These are phyloP conservation scores for Kwoniella dejecticola DNA, from an alignment of 768 basidiomycete genomes.

Conservation along the genomic window DNA sequence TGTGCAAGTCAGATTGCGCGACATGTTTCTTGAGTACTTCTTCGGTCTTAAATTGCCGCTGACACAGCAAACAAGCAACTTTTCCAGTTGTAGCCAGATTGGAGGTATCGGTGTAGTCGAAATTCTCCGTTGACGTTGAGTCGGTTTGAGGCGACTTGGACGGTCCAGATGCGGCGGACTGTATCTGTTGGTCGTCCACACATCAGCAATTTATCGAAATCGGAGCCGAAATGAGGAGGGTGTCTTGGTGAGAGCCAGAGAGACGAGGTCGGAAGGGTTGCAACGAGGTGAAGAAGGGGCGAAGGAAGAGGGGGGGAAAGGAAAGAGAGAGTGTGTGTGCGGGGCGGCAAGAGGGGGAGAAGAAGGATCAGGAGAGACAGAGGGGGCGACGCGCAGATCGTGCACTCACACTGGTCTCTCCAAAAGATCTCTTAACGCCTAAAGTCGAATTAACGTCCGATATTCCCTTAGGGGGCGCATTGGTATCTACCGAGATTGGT, in stretches of 20 bases:
- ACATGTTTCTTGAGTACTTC: constrained; percentile 88
- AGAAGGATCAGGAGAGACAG: too few species aligned
- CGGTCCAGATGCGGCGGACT: not conserved
- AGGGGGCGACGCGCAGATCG: too few species aligned
- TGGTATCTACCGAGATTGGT: not conserved
- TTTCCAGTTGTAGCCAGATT: constrained; percentile 57
- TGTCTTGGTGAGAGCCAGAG: too few species aligned
- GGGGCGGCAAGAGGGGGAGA: too few species aligned
- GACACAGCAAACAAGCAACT: constrained; percentile 84
- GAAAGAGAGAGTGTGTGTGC: too few species aligned
- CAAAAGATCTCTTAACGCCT: constrained; percentile 18
- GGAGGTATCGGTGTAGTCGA: constrained; percentile 74
- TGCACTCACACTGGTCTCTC: constrained; percentile 16
- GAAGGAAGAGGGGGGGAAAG: too few species aligned
- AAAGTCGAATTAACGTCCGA: constrained; percentile 44
- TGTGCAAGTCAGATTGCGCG: constrained; percentile 91
- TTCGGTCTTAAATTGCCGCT: constrained; percentile 84
- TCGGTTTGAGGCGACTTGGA: constrained; percentile 1
- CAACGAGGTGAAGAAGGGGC: too few species aligned
- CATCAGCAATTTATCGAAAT: too few species aligned
- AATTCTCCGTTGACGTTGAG: constrained; percentile 57
- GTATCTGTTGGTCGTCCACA: too few species aligned
- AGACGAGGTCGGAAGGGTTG: too few species aligned
- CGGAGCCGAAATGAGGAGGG: too few species aligned
- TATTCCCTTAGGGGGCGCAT: constrained; percentile 31